phyloP scores from a whole-genome alignment of 2,329 filamentous ascomycete species.

The Phialemoniopsis sp. region DNA sequence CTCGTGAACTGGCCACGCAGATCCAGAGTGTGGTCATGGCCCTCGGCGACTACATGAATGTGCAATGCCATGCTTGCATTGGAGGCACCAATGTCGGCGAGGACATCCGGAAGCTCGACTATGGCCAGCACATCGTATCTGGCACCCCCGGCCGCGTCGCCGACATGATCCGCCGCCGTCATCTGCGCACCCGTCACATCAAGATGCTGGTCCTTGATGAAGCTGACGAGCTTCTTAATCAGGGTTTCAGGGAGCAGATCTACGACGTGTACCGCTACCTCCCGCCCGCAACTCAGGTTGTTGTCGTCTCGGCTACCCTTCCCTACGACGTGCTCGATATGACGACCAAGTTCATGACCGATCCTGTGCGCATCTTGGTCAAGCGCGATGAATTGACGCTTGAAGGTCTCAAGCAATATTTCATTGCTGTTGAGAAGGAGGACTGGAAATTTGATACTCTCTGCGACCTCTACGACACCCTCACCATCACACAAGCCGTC shows the following conservation, averaged over 20 bases:
- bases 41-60: slow-evolving; percentile 99
- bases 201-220: slow-evolving; percentile 62
- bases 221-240: slow-evolving; percentile 69
- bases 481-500: slow-evolving; percentile 97
- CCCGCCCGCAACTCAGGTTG: slow-evolving; percentile 95
- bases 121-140: slow-evolving; percentile 95
- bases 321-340: slow-evolving; percentile 98
- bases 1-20: slow-evolving; percentile 93
- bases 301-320: slow-evolving; percentile 92
- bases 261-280: slow-evolving; percentile 98
- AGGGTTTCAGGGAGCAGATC: slow-evolving; percentile 96
- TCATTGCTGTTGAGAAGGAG: slow-evolving; percentile 98
- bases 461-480: slow-evolving; percentile 96
- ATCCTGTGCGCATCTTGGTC: slow-evolving; percentile 91
- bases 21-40: slow-evolving; percentile 99
- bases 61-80: slow-evolving; percentile 98
- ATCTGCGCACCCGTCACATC: slow-evolving; percentile 56
- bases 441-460: slow-evolving; percentile 99
- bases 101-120: slow-evolving; percentile 95
- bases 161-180: slow-evolving; percentile 57
- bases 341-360: slow-evolving; percentile 99
- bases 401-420: slow-evolving; percentile 97
- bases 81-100: slow-evolving; percentile 97
- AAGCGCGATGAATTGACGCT: slow-evolving; percentile 98
- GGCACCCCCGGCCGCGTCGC: slow-evolving; percentile 92